Percentiles rank a stretch among this genome's conserved stretches.
Conservation (phyloP, 768 basidiomycete genomes). For the Leccinum fibrillosum region DNA sequence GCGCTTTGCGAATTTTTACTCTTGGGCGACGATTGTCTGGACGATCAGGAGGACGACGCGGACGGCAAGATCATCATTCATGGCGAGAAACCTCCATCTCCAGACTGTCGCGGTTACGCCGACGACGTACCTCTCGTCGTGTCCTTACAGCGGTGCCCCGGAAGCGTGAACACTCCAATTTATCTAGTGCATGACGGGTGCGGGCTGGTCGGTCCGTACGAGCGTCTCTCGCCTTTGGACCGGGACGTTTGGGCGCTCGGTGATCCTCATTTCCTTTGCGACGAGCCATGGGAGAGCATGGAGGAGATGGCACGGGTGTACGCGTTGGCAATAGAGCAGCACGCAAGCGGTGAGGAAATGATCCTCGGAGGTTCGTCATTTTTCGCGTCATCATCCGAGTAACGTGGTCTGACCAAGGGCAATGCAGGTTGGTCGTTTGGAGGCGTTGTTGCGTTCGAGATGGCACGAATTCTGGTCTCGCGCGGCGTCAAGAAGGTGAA, state of each 20-base stretch:
- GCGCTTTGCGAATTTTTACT: neutral
- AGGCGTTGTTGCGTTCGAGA: conserved; percentile 67
- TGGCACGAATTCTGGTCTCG: conserved; percentile 44
- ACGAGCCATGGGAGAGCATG: conserved; percentile 46
- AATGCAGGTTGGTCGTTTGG: conserved; percentile 75
- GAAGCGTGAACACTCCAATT: conserved; percentile 37
- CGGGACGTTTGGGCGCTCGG: conserved; percentile 60
- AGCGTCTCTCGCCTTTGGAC: conserved; percentile 42
- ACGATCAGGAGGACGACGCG: neutral
- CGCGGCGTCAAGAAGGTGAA: conserved; percentile 40
- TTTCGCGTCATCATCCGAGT: neutral
- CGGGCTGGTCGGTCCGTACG: conserved; percentile 53
- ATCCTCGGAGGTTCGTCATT: conserved; percentile 55
- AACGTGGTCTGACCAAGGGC: neutral
- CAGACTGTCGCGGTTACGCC: neutral
- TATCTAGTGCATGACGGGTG: conserved; percentile 75
- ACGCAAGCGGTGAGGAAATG: conserved; percentile 35
- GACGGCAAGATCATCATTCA: neutral
- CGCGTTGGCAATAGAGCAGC: conserved; percentile 36
- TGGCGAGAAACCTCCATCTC: neutral
- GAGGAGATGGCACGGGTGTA: conserved; percentile 54
- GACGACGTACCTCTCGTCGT: neutral
- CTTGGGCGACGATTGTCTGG: neutral
- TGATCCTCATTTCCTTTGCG: conserved; percentile 49
- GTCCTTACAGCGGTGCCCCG: conserved; percentile 29